Evolutionary conservation across 257 asterid genomes (phyloP).

Genomic region (Euphrasia confusa): DNA sequence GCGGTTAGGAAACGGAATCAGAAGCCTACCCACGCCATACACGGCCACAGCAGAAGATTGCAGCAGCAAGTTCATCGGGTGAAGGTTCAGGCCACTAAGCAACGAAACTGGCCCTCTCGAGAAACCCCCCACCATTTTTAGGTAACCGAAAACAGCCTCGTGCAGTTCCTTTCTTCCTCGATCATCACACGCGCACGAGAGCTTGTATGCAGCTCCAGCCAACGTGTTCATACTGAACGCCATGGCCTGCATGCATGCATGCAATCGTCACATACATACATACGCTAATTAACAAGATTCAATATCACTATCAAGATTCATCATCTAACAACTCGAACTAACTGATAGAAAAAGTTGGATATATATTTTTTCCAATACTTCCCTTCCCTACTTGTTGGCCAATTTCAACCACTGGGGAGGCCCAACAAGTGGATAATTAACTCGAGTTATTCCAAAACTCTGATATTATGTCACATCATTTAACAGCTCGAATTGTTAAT

Average conservation of each 20-base stretch:
- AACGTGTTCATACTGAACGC: conserved; percentile 50
- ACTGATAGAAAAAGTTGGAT: too few relatives aligned
- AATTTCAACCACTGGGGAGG: too few relatives aligned
- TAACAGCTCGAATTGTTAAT: too few relatives aligned
- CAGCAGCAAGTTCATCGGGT: conserved; percentile 43
- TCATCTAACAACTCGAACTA: too few relatives aligned
- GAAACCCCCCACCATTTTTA: conserved; percentile 50
- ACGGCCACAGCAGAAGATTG: conserved; percentile 47
- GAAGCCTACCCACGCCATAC: conserved; percentile 45
- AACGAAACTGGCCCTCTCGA: conserved; percentile 48
- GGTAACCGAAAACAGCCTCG: conserved; percentile 47
- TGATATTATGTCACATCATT: too few relatives aligned
- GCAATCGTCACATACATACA: too few relatives aligned
- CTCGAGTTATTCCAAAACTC: too few relatives aligned
- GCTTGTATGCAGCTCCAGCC: conserved; percentile 48
- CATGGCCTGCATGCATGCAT: conserved; percentile 36
- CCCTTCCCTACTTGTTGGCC: too few relatives aligned
- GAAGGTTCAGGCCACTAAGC: conserved; percentile 44
- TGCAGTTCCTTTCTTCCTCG: conserved; percentile 55
- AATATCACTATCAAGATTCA: too few relatives aligned
- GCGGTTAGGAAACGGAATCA: conserved; percentile 49
- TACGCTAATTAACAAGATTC: too few relatives aligned
- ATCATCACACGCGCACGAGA: conserved; percentile 50
- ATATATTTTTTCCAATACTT: too few relatives aligned
- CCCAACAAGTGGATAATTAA: too few relatives aligned